Evolutionary conservation across 306 rosid genomes (phyloP).

Genomic region (Coriaria nepalensis): DNA sequence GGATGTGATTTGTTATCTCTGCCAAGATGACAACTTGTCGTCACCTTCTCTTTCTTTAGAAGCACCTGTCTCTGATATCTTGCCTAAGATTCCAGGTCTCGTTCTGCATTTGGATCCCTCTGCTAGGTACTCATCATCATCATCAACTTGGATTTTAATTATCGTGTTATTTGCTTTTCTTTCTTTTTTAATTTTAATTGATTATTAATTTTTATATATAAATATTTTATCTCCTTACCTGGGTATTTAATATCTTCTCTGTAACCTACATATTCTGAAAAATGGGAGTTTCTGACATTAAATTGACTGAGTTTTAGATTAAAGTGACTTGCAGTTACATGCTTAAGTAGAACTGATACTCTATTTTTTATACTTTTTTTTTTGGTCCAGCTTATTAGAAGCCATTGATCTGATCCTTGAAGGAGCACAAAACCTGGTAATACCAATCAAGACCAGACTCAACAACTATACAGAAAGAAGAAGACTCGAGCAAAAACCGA

Average conservation of each 20-base stretch:
- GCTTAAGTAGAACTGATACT: conserved; percentile 3
- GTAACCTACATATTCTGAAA: not conserved
- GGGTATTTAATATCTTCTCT: not conserved
- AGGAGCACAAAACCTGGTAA: conserved; percentile 81
- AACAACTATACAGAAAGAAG: conserved; percentile 54
- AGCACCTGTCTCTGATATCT: conserved; percentile 43
- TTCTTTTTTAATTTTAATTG: not conserved
- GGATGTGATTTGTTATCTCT: conserved; percentile 60
- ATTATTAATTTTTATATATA: not conserved
- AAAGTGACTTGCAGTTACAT: not conserved
- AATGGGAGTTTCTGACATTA: not conserved
- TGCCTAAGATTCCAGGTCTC: conserved; percentile 28
- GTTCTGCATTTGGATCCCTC: conserved; percentile 59
- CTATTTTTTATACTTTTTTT: conserved; percentile 9
- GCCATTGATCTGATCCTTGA: conserved; percentile 80
- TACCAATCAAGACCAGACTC: conserved; percentile 40
- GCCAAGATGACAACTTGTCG: conserved; percentile 32
- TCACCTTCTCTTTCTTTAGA: conserved; percentile 56
- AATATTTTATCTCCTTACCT: conserved; percentile 5
- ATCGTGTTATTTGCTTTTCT: not conserved
- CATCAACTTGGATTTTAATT: not conserved
- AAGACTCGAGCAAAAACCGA: conserved; percentile 27
- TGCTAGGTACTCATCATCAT: conserved; percentile 40
- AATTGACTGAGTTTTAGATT: not conserved
- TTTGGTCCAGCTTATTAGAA: conserved; percentile 55